Evolutionary conservation across 1,139 yeast genomes (phyloP).

Genomic region (Yamadazyma aaseri): DNA sequence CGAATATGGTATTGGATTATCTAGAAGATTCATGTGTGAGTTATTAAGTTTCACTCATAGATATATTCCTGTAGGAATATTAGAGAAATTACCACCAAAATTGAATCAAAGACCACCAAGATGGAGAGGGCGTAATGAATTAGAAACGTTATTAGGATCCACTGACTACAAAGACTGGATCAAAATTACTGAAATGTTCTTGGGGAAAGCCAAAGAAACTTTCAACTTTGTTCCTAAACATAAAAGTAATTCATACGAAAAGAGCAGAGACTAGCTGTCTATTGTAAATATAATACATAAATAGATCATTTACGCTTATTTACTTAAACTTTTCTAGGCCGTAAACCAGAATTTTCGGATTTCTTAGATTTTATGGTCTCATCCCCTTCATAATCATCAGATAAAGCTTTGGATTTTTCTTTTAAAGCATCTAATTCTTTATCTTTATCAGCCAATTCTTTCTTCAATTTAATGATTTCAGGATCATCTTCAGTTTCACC

Average conservation of each 20-base stretch:
- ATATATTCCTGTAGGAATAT: conserved; percentile 89
- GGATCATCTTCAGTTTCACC: conserved; percentile 25
- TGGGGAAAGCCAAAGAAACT: conserved; percentile 76
- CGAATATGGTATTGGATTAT: conserved; percentile 84
- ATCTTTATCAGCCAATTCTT: conserved; percentile 58
- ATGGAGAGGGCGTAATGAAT: conserved; percentile 92
- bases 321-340: conserved; percentile 9
- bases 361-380: conserved; percentile 6
- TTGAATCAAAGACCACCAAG: conserved; percentile 91
- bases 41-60: conserved; percentile 92
- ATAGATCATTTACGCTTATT: not conserved
- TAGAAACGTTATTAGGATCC: conserved; percentile 87
- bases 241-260: conserved; percentile 77
- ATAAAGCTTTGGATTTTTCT: conserved; percentile 67
- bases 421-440: conserved; percentile 64
- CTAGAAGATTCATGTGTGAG: conserved; percentile 92
- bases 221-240: conserved; percentile 91
- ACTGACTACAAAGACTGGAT: conserved; percentile 92
- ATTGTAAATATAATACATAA: no score
- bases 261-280: no score
- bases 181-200: conserved; percentile 91
- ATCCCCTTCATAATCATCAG: conserved; percentile 51
- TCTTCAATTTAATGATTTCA: conserved; percentile 51
- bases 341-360: conserved; percentile 4
- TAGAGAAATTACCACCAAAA: conserved; percentile 85